Base-by-base conservation (phyloP, 371 early-diverging fungal genomes). In the Rhizopus stolonifer region DNA sequence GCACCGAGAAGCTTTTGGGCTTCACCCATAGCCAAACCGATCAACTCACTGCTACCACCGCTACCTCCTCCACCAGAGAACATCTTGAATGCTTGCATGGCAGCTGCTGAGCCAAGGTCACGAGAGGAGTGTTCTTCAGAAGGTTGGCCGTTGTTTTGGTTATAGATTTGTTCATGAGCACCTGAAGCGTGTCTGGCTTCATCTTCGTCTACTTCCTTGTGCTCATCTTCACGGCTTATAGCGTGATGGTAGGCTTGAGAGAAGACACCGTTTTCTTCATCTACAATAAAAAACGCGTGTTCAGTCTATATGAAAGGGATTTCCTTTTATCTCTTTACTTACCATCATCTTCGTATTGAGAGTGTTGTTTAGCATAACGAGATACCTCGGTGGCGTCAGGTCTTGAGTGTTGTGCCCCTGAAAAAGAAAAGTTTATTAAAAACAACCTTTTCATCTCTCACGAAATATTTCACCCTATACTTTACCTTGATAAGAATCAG, bases 11-110 rank as follows among this genome's bases (percentile, higher is more conserved):
- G 55, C 23, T 77, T 77, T 64, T 63, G 71, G 24, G 67, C 78
- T 61, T 77, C 78, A 48, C 74, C 66, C 78, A 77, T 77, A 31
- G 78, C 78, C 48, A 77, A 55, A 46, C 74, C 78, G 14, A 71
- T 52, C 24, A 77, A 43, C 32, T 71, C 51, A 19, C 55, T 63
- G 17, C 65, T 58, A 9, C 59, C 46, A 6, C 67, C 64, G 26
- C 53, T 53, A 15, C 58, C 60, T 21, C 56, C 61, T 46, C 67
- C 54, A 15, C 55, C 61, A 15, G 67, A 54, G 52, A 74, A 74
- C 68, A 69, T 67, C 57, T 74, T 71, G 61, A 77, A 72, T 25
- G 78, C 78, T 53, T 77, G 72, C 60, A 77, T 51, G 31, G 78
- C 78, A 26, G 78, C 74, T 18, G 78, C 78, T 15, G 68, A 64